Evolutionary conservation across 129 eudicot species (phyloP).

Genomic region (Flaveria robusta): DNA sequence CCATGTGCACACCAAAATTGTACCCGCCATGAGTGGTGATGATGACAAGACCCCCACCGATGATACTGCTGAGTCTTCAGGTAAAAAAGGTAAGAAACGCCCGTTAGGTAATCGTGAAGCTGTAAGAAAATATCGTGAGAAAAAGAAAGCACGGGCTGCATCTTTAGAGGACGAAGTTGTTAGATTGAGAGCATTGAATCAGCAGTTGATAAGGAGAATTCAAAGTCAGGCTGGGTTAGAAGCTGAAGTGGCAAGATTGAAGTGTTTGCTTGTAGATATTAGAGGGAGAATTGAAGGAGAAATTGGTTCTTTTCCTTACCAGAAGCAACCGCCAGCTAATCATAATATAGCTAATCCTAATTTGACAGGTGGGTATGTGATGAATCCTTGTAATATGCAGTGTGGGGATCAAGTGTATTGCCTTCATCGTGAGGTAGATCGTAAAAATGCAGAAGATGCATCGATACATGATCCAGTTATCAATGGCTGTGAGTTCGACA

Average conservation of each 20-base stretch:
- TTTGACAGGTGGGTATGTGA: conserved; percentile 52
- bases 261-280: conserved; percentile 86
- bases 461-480: conserved; percentile 48
- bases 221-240: conserved; percentile 75
- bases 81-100: conserved; percentile 60
- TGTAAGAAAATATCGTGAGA: conserved; percentile 78
- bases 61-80: conserved; percentile 74
- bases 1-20: conserved; percentile 83
- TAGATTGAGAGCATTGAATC: conserved; percentile 70
- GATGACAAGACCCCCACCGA: conserved; percentile 55
- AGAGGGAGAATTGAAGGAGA: conserved; percentile 93
- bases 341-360: conserved; percentile 43
- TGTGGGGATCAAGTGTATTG: conserved; percentile 77
- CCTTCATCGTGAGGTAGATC: conserved; percentile 59
- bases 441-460: conserved; percentile 37
- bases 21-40: conserved; percentile 58
- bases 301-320: conserved; percentile 88
- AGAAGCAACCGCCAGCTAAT: conserved; percentile 42
- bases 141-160: conserved; percentile 80
- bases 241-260: conserved; percentile 79
- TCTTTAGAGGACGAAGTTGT: conserved; percentile 84
- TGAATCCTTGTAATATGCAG: conserved; percentile 75
- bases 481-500: conserved; percentile 70
- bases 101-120: conserved; percentile 85
- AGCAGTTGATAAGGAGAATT: conserved; percentile 68